These are phyloP conservation scores for Aspergillus floridensis DNA, from an alignment of 2,329 filamentous ascomycete species.

Conservation along the genomic window DNA sequence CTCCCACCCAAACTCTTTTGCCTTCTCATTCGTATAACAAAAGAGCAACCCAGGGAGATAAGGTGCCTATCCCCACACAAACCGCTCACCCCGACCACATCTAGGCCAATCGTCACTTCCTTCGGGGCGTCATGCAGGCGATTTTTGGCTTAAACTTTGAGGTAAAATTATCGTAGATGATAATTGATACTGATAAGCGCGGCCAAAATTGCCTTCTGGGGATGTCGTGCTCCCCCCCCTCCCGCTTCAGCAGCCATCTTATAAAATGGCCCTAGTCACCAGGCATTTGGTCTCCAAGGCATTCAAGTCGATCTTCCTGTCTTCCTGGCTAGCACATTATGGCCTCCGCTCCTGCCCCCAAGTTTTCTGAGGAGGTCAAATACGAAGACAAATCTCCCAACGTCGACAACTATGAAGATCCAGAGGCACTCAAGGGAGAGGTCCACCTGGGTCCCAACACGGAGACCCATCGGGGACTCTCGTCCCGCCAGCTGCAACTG, in stretches of 20 bases:
- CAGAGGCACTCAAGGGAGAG: constrained; percentile 10
- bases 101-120: neutral
- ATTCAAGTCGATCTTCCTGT: neutral
- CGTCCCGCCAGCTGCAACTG: constrained; percentile 41
- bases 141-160: neutral
- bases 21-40: neutral
- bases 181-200: neutral
- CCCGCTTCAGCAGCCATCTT: neutral
- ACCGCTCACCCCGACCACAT: neutral
- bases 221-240: neutral
- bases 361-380: constrained; percentile 12
- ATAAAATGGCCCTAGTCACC: neutral
- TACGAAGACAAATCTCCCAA: constrained; percentile 1
- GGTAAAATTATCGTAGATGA: neutral
- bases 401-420: constrained; percentile 9
- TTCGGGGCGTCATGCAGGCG: neutral
- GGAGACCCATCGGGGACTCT: constrained; percentile 34
- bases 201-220: neutral
- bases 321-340: neutral
- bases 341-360: constrained; percentile 7
- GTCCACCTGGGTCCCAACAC: constrained; percentile 6
- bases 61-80: neutral
- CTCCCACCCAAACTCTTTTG: neutral
- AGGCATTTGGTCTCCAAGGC: neutral
- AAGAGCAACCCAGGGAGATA: neutral